Percentiles rank a stretch among this genome's conserved stretches.
Conservation (phyloP, 768 basidiomycete species). For the Hericium coralloides region DNA sequence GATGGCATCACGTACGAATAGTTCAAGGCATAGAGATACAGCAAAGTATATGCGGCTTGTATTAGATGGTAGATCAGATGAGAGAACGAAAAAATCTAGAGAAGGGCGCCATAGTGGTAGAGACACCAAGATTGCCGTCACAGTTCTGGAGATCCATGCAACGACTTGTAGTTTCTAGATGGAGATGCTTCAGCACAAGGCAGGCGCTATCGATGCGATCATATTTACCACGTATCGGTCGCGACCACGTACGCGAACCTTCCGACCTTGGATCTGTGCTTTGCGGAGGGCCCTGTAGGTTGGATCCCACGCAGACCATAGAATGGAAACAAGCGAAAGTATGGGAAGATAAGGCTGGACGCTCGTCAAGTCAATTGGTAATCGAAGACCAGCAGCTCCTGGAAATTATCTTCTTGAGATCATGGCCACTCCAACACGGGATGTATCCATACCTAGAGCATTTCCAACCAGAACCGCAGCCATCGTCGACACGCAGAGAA, state of each 20-base stretch:
- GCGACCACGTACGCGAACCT: slow-evolving; percentile 60
- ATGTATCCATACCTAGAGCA: slow-evolving; percentile 32
- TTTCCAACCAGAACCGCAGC: slow-evolving; percentile 33
- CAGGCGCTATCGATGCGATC: not conserved
- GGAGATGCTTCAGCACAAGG: not conserved
- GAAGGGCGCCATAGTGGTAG: slow-evolving; percentile 33
- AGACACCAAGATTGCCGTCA: slow-evolving; percentile 38
- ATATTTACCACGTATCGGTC: slow-evolving; percentile 48
- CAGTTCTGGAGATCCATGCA: slow-evolving; percentile 48
- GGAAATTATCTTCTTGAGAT: not conserved
- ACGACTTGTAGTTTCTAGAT: slow-evolving; percentile 49
- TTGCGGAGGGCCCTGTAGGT: slow-evolving; percentile 55
- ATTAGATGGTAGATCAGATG: slow-evolving; percentile 26
- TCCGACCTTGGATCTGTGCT: slow-evolving; percentile 62
- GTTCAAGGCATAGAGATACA: slow-evolving; percentile 38
- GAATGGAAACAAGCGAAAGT: slow-evolving; percentile 46
- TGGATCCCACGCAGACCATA: slow-evolving; percentile 86
- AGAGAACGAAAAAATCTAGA: slow-evolving; percentile 30
- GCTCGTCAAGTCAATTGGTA: not conserved
- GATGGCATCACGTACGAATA: slow-evolving; percentile 36
- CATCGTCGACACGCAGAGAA: slow-evolving; percentile 50
- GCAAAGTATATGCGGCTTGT: slow-evolving; percentile 38
- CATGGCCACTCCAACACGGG: not conserved
- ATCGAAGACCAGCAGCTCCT: slow-evolving; percentile 5
- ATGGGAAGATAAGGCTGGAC: slow-evolving; percentile 33